Percentiles rank a stretch among this genome's conserved stretches.
Conservation (phyloP, 2,329 filamentous ascomycete species). For the Cytospora piceae region DNA sequence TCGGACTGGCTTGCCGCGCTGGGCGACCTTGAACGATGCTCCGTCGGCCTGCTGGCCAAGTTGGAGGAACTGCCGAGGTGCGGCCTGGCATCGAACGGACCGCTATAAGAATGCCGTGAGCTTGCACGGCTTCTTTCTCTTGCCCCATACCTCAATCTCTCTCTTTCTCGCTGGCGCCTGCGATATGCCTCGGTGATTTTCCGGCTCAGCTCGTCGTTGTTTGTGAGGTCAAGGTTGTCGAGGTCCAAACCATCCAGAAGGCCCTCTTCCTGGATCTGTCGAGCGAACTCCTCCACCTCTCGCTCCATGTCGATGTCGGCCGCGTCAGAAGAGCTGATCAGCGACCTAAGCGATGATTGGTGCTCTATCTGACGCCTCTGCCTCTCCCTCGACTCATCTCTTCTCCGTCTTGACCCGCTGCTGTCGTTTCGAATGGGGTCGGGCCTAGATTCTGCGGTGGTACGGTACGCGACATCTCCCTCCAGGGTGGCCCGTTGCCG, state of each 20-base stretch:
- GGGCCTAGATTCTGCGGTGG: constrained; percentile 38
- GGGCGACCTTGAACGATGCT: constrained; percentile 49
- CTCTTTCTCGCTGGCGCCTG: constrained; percentile 70
- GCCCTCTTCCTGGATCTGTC: constrained; percentile 85
- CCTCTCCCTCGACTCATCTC: constrained; percentile 43
- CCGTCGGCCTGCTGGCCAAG: constrained; percentile 41
- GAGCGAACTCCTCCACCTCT: constrained; percentile 85
- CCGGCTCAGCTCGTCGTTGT: constrained; percentile 89
- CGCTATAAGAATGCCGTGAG: constrained; percentile 43
- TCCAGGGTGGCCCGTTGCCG: constrained; percentile 39
- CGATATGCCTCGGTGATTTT: constrained; percentile 88
- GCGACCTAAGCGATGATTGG: constrained; percentile 82
- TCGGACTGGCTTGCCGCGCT: constrained; percentile 51
- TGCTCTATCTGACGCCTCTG: constrained; percentile 73
- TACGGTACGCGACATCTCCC: constrained; percentile 37
- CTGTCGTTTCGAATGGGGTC: constrained; percentile 44
- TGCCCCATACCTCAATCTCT: constrained; percentile 56
- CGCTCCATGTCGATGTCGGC: constrained; percentile 80
- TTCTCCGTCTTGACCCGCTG: constrained; percentile 50
- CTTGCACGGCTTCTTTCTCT: constrained; percentile 49
- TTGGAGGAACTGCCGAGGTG: constrained; percentile 36
- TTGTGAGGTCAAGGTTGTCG: constrained; percentile 79
- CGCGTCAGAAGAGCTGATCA: constrained; percentile 79
- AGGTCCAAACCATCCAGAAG: constrained; percentile 86
- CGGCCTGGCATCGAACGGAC: constrained; percentile 36